phyloP scores from a whole-genome alignment of 129 eudicot species.

The Flaveria bidentis region DNA sequence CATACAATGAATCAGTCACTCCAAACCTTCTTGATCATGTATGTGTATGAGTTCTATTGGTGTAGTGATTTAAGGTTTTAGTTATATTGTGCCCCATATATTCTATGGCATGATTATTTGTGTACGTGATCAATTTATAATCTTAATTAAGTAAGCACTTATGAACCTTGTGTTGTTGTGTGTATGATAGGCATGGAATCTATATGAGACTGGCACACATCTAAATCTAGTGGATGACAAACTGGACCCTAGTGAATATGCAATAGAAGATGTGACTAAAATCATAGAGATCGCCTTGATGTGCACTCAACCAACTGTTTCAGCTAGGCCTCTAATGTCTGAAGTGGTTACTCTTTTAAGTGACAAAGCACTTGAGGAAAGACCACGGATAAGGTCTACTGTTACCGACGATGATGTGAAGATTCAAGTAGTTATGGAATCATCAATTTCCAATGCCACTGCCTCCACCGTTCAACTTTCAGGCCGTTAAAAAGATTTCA shows the following conservation, averaged over 20 bases:
- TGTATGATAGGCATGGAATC: neutral
- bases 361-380: neutral
- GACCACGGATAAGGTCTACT: too few relatives aligned
- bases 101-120: neutral
- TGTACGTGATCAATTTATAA: neutral
- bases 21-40: constrained; percentile 1
- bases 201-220: neutral
- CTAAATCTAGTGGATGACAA: neutral
- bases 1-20: neutral
- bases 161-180: neutral
- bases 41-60: neutral
- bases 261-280: neutral
- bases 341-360: constrained; percentile 1
- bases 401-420: too few relatives aligned
- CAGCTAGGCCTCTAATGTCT: neutral
- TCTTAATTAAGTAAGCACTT: neutral
- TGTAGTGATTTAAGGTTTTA: too few relatives aligned
- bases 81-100: too few relatives aligned
- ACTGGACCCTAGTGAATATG: neutral
- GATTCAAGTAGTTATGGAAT: too few relatives aligned
- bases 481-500: too few relatives aligned
- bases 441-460: too few relatives aligned
- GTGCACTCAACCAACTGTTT: neutral
- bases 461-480: too few relatives aligned
- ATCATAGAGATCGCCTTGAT: neutral